Base-by-base conservation (phyloP, 2,329 filamentous ascomycete species). In the Aspergillus fructus region DNA sequence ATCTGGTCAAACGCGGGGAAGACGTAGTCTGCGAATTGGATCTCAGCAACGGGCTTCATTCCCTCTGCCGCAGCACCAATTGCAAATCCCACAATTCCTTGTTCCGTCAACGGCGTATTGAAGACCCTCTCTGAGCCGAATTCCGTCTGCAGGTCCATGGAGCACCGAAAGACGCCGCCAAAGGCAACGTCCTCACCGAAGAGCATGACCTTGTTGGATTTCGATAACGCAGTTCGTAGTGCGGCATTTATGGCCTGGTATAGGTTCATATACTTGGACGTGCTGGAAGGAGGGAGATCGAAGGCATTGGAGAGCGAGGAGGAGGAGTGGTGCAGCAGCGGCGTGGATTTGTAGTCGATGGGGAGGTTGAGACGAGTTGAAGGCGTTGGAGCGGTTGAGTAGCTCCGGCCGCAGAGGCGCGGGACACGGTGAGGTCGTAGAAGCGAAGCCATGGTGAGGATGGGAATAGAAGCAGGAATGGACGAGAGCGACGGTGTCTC, bases 181-280 rank as follows among this genome's bases (percentile, higher is more conserved):
- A 99, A 99, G 13, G 94, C 91, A 7, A 99, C 92, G 71, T 99
- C 94, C 75, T 99, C 94, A 42, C 94, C 94, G 68, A 99, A 99
- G 9, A 99, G 83, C 56, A 97, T 79, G 21, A 96, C 91, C 17
- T 88, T 87, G 62, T 96, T 91, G 67, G 97, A 93, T 37, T 88
- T 85, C 15, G 89, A 85, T 27, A 99, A 82, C 23, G 93, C 91
- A 58, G 89, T 90, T 21, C 89, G 85, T 21, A 99, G 82, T 11
- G 93, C 93, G 63, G 93, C 87, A 72, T 97, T 97, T 79, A 99
- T 87, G 50, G 94, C 89, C 73, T 96, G 91, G 78, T 94, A 97
- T 39, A 97, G 83, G 76, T 97, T 97, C 83, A 96, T 89, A 64
- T 90, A 89, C 72, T 91, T 91, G 3, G 91, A 93, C 15, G 83